phyloP scores from a whole-genome alignment of 2,329 filamentous ascomycete genomes.

The Botryotinia calthae region DNA sequence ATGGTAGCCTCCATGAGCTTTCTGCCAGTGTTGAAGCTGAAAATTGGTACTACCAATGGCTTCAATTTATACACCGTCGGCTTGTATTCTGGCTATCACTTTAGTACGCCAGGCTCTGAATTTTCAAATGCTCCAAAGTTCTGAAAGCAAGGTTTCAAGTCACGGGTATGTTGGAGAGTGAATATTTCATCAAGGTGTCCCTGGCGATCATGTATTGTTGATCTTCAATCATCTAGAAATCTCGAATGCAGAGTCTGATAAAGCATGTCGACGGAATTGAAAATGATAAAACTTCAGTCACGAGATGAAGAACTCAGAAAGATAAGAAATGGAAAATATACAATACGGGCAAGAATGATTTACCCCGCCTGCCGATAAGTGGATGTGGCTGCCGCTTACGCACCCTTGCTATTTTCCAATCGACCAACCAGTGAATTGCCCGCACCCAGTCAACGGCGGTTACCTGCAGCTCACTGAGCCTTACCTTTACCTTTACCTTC shows the following conservation, averaged over 20 bases:
- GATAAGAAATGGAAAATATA: neutral
- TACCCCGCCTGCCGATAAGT: neutral
- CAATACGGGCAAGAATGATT: neutral
- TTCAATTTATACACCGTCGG: neutral
- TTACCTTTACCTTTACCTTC: neutral
- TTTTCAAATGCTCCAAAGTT: neutral
- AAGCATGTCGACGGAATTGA: neutral
- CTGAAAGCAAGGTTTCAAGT: neutral
- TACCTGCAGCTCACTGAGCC: neutral
- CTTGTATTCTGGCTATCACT: neutral
- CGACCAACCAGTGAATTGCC: neutral
- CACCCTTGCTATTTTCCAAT: neutral
- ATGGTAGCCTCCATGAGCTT: no score
- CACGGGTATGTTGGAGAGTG: neutral
- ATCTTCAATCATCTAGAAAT: neutral
- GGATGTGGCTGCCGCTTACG: neutral
- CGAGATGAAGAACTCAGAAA: neutral
- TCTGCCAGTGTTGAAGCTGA: neutral
- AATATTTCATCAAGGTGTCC: neutral
- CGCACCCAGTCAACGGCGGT: neutral
- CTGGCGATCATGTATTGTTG: neutral
- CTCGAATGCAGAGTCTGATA: neutral
- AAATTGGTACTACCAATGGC: neutral
- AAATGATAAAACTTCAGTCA: neutral
- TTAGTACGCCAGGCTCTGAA: neutral